These are phyloP conservation scores for Exophiala alcalophila DNA, from an alignment of 2,329 filamentous ascomycete species.

Conservation along the genomic window DNA sequence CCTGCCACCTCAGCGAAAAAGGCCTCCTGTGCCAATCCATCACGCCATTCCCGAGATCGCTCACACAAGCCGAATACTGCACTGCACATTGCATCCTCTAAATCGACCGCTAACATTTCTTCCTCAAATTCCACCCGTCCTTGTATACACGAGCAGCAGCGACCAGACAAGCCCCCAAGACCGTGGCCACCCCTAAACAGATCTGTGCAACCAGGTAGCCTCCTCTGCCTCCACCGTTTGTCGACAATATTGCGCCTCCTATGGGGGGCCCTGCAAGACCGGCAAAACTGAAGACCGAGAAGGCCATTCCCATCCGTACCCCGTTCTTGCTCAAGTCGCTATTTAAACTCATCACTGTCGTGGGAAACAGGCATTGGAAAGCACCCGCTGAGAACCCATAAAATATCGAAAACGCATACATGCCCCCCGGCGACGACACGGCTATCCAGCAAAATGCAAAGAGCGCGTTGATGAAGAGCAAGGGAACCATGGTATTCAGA, in stretches of 20 bases:
- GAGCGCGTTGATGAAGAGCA: conserved; percentile 42
- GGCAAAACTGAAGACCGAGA: conserved; percentile 52
- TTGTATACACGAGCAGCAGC: conserved; percentile 44
- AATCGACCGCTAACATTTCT: conserved; percentile 35
- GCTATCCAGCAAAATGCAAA: conserved; percentile 58
- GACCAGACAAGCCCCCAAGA: conserved; percentile 47
- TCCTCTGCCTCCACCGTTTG: conserved; percentile 38
- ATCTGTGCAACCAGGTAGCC: conserved; percentile 31
- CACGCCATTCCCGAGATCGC: no score
- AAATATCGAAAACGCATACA: conserved; percentile 62
- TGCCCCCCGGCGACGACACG: conserved; percentile 47
- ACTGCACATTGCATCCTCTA: no score
- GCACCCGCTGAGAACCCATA: conserved; percentile 65
- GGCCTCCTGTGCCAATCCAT: no score
- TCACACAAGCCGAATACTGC: no score
- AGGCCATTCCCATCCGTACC: conserved; percentile 56
- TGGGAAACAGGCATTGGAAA: conserved; percentile 66
- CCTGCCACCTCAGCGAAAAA: no score
- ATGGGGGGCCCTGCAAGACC: conserved; percentile 56
- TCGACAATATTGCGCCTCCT: conserved; percentile 52
- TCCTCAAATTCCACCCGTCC: conserved; percentile 36
- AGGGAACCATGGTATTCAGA: conserved; percentile 60
- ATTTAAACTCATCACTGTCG: conserved; percentile 56
- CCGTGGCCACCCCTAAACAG: conserved; percentile 53
- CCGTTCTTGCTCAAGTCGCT: conserved; percentile 53